These are phyloP conservation scores for Diaporthe sp. DNA, from an alignment of 2,329 filamentous ascomycete species.

Conservation along the genomic window DNA sequence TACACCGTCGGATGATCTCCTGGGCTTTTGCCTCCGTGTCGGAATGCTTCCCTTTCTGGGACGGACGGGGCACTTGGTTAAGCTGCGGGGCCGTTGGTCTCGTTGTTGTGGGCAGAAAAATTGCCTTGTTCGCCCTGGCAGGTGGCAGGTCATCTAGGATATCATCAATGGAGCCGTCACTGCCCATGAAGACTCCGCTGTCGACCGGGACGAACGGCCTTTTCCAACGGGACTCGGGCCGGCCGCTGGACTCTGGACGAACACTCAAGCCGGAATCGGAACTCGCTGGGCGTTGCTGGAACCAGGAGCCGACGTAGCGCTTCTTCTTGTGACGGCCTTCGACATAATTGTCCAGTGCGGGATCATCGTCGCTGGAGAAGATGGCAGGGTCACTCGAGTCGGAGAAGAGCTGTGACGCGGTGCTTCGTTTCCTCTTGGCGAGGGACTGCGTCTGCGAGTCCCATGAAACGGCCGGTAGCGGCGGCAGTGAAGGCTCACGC, in stretches of 20 bases:
- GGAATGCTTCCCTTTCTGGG: conserved; percentile 7
- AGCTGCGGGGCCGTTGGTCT: background rate
- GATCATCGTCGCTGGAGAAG: conserved; percentile 81
- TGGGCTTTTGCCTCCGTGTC: conserved; percentile 56
- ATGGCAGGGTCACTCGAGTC: conserved; percentile 79
- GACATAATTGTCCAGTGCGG: conserved; percentile 74
- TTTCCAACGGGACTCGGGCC: conserved; percentile 54
- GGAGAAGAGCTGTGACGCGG: conserved; percentile 56
- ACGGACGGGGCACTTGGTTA: conserved; percentile 17
- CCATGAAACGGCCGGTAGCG: conserved; percentile 55
- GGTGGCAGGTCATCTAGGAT: conserved; percentile 57
- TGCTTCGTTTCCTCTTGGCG: conserved; percentile 57
- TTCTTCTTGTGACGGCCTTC: conserved; percentile 70
- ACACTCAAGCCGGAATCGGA: conserved; percentile 40
- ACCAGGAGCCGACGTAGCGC: conserved; percentile 78
- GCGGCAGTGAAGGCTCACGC: conserved; percentile 56
- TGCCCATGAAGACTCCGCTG: conserved; percentile 76
- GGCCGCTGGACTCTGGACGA: conserved; percentile 23
- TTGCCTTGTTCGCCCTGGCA: background rate
- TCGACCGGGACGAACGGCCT: conserved; percentile 73
- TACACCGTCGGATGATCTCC: conserved; percentile 62
- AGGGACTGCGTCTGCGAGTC: conserved; percentile 56
- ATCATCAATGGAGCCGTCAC: conserved; percentile 64
- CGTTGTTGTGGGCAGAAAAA: conserved; percentile 2
- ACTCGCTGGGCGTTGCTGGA: conserved; percentile 65